These are phyloP conservation scores for Pseudogymnoascus sp. DNA, from an alignment of 2,329 filamentous ascomycete species.

Conservation along the genomic window DNA sequence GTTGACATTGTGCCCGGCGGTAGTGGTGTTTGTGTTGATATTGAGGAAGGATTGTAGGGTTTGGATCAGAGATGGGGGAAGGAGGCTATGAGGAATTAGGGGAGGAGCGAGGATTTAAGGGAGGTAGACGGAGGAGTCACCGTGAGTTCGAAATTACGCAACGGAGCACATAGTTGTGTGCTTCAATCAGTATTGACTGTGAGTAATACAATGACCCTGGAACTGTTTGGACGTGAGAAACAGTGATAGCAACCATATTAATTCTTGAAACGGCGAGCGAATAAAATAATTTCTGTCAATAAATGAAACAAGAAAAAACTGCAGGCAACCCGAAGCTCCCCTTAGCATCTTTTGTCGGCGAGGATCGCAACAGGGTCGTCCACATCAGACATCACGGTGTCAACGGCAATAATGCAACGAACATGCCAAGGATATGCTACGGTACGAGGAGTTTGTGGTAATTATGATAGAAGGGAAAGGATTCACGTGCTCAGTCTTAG, in stretches of 20 bases:
- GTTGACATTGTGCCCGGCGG: background rate
- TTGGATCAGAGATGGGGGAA: background rate
- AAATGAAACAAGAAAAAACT: too few relatives aligned
- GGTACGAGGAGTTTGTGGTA: too few relatives aligned
- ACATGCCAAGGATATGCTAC: too few relatives aligned
- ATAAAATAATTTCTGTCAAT: background rate
- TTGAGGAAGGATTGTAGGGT: background rate
- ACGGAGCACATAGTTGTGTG: background rate
- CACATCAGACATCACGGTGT: too few relatives aligned
- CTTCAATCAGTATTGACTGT: background rate
- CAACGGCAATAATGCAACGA: too few relatives aligned
- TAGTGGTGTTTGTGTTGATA: background rate
- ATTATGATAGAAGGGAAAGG: too few relatives aligned
- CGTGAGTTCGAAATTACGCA: background rate
- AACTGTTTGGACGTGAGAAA: background rate
- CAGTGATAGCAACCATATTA: background rate
- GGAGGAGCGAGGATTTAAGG: background rate
- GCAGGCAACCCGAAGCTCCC: too few relatives aligned
- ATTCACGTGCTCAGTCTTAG: too few relatives aligned
- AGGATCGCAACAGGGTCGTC: too few relatives aligned
- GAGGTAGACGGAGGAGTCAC: background rate
- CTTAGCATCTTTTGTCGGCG: too few relatives aligned
- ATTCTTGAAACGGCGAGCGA: background rate
- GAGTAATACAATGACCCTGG: background rate
- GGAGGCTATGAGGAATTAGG: background rate